Percentiles rank a stretch among this genome's conserved stretches.
Evolutionary conservation across 1,284 basidiomycete genomes (phyloP).

Genomic region (Heterobasidion annosum): DNA sequence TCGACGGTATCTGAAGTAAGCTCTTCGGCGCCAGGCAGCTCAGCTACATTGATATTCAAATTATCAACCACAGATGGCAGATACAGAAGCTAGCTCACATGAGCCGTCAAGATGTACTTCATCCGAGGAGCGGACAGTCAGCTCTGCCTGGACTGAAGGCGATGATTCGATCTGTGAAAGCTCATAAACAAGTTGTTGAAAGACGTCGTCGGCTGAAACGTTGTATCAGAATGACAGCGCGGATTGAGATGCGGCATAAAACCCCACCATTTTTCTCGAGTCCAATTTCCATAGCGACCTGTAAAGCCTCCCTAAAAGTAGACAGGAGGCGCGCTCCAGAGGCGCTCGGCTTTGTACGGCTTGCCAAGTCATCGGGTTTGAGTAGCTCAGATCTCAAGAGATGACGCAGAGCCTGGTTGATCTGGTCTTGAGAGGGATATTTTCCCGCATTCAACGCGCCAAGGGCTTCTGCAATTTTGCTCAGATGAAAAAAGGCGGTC

Average conservation of each 20-base stretch:
- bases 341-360: constrained; percentile 17
- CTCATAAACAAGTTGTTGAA: constrained; percentile 30
- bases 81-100: not conserved
- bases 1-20: constrained; percentile 23
- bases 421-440: constrained; percentile 37
- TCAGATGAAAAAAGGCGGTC: no score
- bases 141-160: constrained; percentile 19
- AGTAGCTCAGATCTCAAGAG: constrained; percentile 28
- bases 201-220: constrained; percentile 30
- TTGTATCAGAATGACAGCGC: not conserved
- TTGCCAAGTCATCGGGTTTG: constrained; percentile 7
- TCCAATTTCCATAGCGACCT: constrained; percentile 30
- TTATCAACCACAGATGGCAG: not conserved
- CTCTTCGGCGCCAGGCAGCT: constrained; percentile 17
- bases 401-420: constrained; percentile 22
- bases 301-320: constrained; percentile 24
- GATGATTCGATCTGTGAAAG: constrained; percentile 20
- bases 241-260: not conserved
- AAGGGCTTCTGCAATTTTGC: constrained; percentile 25
- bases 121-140: constrained; percentile 10
- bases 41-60: not conserved
- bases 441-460: constrained; percentile 37
- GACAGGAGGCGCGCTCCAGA: constrained; percentile 23
- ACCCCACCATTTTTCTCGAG: constrained; percentile 40
- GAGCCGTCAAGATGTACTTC: not conserved